A percentile compares a stretch with the other conserved stretches of the same genome.
These are phyloP conservation scores for Metschnikowia dekortorum DNA, from an alignment of 805 yeast species.

Conservation along the genomic window DNA sequence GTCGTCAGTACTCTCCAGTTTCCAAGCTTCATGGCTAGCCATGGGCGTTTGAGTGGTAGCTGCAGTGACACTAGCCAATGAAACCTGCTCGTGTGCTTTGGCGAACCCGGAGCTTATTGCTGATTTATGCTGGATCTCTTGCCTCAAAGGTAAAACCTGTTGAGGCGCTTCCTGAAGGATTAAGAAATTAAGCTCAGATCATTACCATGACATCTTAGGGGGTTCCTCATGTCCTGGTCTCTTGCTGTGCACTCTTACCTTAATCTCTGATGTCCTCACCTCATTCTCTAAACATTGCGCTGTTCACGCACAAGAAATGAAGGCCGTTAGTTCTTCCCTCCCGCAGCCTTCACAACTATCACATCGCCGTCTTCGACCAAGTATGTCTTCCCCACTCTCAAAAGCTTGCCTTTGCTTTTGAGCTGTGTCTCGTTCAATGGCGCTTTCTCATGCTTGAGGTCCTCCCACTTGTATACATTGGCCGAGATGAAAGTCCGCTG, in stretches of 20 bases:
- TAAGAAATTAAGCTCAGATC: too few species aligned
- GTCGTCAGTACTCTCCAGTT: too few species aligned
- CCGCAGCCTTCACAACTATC: conserved; percentile 49
- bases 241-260: background rate
- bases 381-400: conserved; percentile 73
- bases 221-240: too few species aligned
- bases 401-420: conserved; percentile 55
- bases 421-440: conserved; percentile 49
- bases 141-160: too few species aligned
- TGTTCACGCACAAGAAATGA: background rate
- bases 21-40: too few species aligned
- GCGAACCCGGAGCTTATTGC: too few species aligned
- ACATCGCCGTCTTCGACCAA: conserved; percentile 83
- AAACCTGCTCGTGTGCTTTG: too few species aligned
- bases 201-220: too few species aligned
- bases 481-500: conserved; percentile 94
- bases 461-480: conserved; percentile 82
- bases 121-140: too few species aligned
- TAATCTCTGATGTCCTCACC: background rate
- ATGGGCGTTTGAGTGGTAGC: too few species aligned
- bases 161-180: too few species aligned
- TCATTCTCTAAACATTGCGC: background rate
- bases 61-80: too few species aligned
- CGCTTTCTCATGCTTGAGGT: conserved; percentile 39
- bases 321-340: conserved; percentile 2